Evolutionary conservation across 2,329 filamentous ascomycete genomes (phyloP).

Genomic region (Escovopsis sp.): DNA sequence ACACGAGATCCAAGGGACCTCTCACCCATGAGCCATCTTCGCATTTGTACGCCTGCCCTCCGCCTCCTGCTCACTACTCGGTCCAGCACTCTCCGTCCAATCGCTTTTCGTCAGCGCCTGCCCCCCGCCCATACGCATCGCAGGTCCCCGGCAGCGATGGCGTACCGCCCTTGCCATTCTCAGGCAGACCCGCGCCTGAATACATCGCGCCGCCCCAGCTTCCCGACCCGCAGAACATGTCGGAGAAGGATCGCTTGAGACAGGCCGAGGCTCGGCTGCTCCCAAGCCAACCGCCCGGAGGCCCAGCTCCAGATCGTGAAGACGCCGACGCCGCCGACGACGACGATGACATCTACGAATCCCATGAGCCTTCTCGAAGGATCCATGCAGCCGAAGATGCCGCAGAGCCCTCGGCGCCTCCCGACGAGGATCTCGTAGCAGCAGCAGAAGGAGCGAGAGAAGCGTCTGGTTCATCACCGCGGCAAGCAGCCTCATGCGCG

Average conservation of each 20-base stretch:
- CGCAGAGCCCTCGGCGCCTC: constrained; percentile 26
- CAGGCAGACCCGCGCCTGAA: constrained; percentile 21
- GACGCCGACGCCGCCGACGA: constrained; percentile 16
- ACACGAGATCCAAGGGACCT: too few species aligned
- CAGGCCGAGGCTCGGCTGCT: constrained; percentile 65
- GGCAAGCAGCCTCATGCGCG: constrained; percentile 1
- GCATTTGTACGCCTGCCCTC: constrained; percentile 11
- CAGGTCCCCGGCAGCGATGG: background rate
- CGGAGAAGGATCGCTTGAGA: constrained; percentile 70
- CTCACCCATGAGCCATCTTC: constrained; percentile 2
- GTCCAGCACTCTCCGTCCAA: too few species aligned
- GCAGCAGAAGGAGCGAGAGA: too few species aligned
- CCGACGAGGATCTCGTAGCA: constrained; percentile 26
- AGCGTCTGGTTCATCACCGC: too few species aligned
- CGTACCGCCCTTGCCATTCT: constrained; percentile 1
- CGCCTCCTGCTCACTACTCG: constrained; percentile 21
- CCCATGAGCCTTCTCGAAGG: constrained; percentile 22
- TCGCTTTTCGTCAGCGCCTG: constrained; percentile 6
- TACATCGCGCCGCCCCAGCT: constrained; percentile 46
- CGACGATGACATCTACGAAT: constrained; percentile 36
- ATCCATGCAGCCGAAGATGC: constrained; percentile 7
- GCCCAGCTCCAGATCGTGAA: background rate
- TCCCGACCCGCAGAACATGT: constrained; percentile 43
- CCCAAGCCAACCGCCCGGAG: constrained; percentile 52
- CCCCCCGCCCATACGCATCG: constrained; percentile 5